Base-by-base conservation (phyloP, 2,329 filamentous ascomycete species). In the Ophiostoma piceae region DNA sequence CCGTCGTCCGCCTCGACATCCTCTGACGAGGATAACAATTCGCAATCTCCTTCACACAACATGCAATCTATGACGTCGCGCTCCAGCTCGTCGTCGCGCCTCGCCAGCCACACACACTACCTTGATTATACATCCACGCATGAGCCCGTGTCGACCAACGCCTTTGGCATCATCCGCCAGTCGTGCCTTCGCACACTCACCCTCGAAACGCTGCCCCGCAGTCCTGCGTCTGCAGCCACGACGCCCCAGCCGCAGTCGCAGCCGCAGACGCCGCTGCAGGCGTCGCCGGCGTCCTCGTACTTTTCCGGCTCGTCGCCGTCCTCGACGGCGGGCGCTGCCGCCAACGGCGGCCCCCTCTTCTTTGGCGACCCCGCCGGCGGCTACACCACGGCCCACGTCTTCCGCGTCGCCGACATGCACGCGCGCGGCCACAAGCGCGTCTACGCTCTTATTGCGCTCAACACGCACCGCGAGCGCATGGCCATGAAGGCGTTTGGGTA, bases 351-450 rank as follows among this genome's bases (percentile, higher is more conserved):
- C 0, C 87, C 88, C 39, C 88, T 90, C 68, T 89, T 90, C 77
- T 90, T 90, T 71, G 88, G 88, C 39, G 88, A 90, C 74, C 83
- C 86, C 1, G 77, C 84, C 0, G 84, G 87, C 1, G 88, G 88
- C 39, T 90, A 89, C 77, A 90, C 88, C 0, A 90, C 88, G 0
- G 88, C 88, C 16, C 90, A 89, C 77, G 88, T 90, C 73, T 90
- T 90, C 75, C 87, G 88, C 35, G 88, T 90, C 60, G 85, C 88
- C 7, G 88, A 90, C 75, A 81, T 89, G 47, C 87, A 89, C 73
- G 88, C 88, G 16, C 85, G 88, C 14, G 88, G 88, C 4, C 86
- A 89, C 74, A 88, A 88, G 77, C 84, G 88, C n/a, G 85, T 90
- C 14, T 90, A 90, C 75, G 88, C 88, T 12, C 87, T 90, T 71